Evolutionary conservation across 805 yeast genomes (phyloP).

Genomic region (Zygosaccharomyces lentus): DNA sequence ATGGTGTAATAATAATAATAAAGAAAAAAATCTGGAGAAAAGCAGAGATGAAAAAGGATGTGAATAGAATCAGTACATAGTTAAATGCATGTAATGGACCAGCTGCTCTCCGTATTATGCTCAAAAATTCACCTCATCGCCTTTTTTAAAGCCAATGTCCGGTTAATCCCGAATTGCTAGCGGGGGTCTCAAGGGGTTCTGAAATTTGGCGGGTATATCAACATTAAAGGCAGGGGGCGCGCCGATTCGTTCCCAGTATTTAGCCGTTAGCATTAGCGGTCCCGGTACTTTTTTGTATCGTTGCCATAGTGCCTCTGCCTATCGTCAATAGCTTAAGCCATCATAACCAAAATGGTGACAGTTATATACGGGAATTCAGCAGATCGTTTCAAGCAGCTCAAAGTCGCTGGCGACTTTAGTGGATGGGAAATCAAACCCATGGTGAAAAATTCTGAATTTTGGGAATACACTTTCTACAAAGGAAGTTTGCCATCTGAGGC

Average conservation of each 20-base stretch:
- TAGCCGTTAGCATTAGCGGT: no score
- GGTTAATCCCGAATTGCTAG: not conserved
- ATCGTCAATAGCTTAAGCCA: not conserved
- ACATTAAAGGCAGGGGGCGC: not conserved
- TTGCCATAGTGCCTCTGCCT: not conserved
- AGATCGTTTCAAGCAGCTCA: constrained; percentile 22
- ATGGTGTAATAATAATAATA: not conserved
- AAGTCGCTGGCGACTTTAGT: constrained; percentile 39
- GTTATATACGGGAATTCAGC: constrained; percentile 19
- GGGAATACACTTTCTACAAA: constrained; percentile 30
- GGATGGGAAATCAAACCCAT: constrained; percentile 31
- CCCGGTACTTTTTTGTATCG: not conserved
- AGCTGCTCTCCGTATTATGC: not conserved
- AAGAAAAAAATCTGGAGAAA: not conserved
- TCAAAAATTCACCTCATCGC: not conserved
- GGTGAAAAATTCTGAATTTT: constrained; percentile 18
- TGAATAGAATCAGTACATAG: not conserved
- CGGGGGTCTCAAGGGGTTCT: not conserved
- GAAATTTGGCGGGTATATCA: not conserved
- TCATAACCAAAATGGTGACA: constrained; percentile 7
- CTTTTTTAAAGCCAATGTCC: not conserved
- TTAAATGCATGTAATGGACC: not conserved
- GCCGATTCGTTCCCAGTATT: not conserved
- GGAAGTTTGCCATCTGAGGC: constrained; percentile 18
- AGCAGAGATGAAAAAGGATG: not conserved